Evolutionary conservation across 352 stramenopile species (phyloP).

Genomic region (Globisporangium takayamanum): DNA sequence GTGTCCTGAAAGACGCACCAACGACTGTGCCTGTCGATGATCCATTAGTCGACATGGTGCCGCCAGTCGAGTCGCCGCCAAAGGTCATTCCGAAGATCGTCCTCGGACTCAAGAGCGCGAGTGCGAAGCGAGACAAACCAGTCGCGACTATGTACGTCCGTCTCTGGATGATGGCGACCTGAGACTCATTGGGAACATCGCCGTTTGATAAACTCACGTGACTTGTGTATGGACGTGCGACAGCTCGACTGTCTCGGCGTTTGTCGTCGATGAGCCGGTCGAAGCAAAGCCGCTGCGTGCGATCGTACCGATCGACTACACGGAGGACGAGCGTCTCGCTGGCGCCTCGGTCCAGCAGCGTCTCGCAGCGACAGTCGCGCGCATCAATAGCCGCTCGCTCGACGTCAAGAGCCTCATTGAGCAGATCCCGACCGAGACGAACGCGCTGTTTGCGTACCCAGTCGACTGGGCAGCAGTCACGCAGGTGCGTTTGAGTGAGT

Average conservation of each 20-base stretch:
- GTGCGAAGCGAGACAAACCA: slow-evolving; percentile 35
- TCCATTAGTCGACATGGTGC: background rate
- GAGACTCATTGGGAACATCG: background rate
- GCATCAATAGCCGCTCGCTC: slow-evolving; percentile 31
- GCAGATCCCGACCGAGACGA: slow-evolving; percentile 32
- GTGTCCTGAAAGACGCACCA: background rate
- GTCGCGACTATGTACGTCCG: slow-evolving; percentile 17
- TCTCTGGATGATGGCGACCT: background rate
- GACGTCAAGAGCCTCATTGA: slow-evolving; percentile 39
- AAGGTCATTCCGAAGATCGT: slow-evolving; percentile 31
- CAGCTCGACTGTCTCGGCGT: slow-evolving; percentile 18
- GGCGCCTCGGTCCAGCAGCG: slow-evolving; percentile 18
- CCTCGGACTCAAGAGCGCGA: slow-evolving; percentile 36
- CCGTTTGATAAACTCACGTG: background rate
- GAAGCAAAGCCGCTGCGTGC: slow-evolving; percentile 32
- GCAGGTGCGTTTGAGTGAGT: background rate
- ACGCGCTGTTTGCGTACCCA: slow-evolving; percentile 29
- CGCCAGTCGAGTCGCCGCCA: background rate
- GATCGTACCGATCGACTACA: slow-evolving; percentile 47
- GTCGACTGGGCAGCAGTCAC: slow-evolving; percentile 34
- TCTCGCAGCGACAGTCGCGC: slow-evolving; percentile 24
- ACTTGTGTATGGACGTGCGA: background rate
- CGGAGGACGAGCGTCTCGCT: slow-evolving; percentile 32
- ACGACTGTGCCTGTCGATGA: background rate
- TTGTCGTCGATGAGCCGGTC: slow-evolving; percentile 31